Percentiles rank a stretch among this genome's conserved stretches.
Evolutionary conservation across 2,329 filamentous ascomycete species (phyloP).

Genomic region (Paramyrothecium sp.): DNA sequence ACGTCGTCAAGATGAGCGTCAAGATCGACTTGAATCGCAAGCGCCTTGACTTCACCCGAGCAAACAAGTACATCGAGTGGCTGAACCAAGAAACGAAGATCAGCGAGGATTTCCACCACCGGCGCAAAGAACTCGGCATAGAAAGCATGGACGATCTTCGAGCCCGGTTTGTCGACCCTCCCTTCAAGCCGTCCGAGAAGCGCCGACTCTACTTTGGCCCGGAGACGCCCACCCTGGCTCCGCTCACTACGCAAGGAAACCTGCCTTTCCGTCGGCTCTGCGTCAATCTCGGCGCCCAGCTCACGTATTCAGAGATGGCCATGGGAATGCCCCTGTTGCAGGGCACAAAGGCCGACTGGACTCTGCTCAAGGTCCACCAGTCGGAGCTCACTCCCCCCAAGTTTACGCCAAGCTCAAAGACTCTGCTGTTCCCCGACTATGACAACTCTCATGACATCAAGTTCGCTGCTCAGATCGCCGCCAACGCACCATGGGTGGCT

Average conservation of each 20-base stretch:
- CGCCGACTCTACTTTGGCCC: conserved; percentile 88
- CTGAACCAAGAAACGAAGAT: conserved; percentile 60
- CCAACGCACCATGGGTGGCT: conserved; percentile 87
- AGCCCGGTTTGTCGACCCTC: conserved; percentile 80
- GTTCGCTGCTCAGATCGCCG: conserved; percentile 91
- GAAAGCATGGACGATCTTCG: conserved; percentile 65
- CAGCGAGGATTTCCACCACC: conserved; percentile 37
- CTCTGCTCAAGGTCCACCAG: conserved; percentile 87
- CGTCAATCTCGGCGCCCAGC: conserved; percentile 81
- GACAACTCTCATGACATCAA: conserved; percentile 79
- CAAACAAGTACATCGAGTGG: conserved; percentile 77
- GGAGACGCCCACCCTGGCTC: conserved; percentile 91
- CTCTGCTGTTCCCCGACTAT: conserved; percentile 67
- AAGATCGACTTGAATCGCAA: conserved; percentile 77
- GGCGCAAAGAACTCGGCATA: conserved; percentile 38
- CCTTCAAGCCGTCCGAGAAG: conserved; percentile 90
- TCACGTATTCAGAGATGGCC: conserved; percentile 98
- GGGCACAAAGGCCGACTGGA: conserved; percentile 90
- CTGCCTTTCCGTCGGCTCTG: conserved; percentile 91
- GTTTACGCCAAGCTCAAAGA: conserved; percentile 48
- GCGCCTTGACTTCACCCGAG: conserved; percentile 66
- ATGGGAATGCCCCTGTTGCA: conserved; percentile 87
- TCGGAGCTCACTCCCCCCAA: conserved; percentile 74
- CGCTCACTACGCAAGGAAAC: conserved; percentile 94
- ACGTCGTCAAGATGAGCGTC: conserved; percentile 65